Conservation (phyloP, 23 red algal genomes). For the Pyropia haitanensis region DNA sequence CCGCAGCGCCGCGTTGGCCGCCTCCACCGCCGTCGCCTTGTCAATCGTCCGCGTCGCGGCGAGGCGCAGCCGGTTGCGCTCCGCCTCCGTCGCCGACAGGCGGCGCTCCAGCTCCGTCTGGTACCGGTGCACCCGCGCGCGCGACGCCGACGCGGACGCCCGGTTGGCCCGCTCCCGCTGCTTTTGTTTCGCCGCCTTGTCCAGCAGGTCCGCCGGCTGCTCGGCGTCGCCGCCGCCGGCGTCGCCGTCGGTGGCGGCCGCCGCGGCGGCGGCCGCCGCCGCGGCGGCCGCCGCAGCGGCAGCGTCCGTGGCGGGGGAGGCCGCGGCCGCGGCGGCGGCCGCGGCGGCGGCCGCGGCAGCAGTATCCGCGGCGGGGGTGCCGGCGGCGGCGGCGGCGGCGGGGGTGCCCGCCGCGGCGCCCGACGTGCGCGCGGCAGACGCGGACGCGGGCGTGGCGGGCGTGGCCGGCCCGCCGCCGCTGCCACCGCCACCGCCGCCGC, state of each 20-base stretch:
- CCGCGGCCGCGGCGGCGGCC: slow-evolving; percentile 5
- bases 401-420: slow-evolving; percentile 9
- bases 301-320: slow-evolving; percentile 5
- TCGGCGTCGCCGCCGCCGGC: slow-evolving; percentile 17
- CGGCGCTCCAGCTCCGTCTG: slow-evolving; percentile 40
- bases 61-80: slow-evolving; percentile 21
- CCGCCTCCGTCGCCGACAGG: slow-evolving; percentile 27
- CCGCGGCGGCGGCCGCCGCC: slow-evolving; percentile 11
- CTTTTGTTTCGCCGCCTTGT: slow-evolving; percentile 41
- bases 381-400: slow-evolving; percentile 13
- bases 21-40: too few species aligned
- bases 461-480: too few species aligned
- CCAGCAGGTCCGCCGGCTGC: slow-evolving; percentile 21
- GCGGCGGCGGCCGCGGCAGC: slow-evolving; percentile 18
- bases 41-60: too few species aligned
- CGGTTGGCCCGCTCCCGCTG: slow-evolving; percentile 52
- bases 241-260: slow-evolving; percentile 7
- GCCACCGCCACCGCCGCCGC: too few species aligned
- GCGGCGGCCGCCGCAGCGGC: slow-evolving; percentile 3
- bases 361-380: slow-evolving; percentile 14
- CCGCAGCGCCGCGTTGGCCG: too few species aligned
- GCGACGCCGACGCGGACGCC: slow-evolving; percentile 43
- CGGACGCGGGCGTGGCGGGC: too few species aligned
- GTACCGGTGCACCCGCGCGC: slow-evolving; percentile 34
- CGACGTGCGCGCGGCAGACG: too few species aligned